Base-by-base conservation (phyloP, 306 rosid species). In the Ormosia semicastrata region DNA sequence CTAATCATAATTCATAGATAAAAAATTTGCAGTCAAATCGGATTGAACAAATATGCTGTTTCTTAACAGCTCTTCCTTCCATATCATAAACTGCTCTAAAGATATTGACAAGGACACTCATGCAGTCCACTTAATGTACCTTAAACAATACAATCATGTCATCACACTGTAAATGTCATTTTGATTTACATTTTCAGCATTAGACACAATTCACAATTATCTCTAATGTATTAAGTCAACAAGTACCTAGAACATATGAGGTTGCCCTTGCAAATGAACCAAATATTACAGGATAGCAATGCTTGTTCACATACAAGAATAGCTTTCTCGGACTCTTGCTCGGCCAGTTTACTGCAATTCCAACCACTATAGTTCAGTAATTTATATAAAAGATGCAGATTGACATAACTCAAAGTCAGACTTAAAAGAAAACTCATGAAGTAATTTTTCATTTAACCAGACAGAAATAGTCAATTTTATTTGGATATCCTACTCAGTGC, bases 181-280 rank as follows among this genome's bases (percentile, higher is more conserved):
- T 36, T 11, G 34, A 39, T 72, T 75, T 66, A 39, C 43, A 60
- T 9, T 43, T 60, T 75, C 39, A 64, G 65, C 73, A 10, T 2
- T 3, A 34, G 64, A 53, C 1, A 54, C 53, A 49, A 65, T 24
- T 15, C 15, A n/a, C 73, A 65, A 18, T 65, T 64, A 64, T 33
- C 41, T 32, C 24, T 36, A 66, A 2, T 8, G 7, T 15, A 34
- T 34, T 4, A 33, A 34, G 30, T 43, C 40, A 65, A 46, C 4
- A 67, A 40, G 37, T 81, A 94, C 98, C 98, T 88, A 3, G 88
- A 84, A 81, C 81, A 87, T 83, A 88, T 82, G 80, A 92, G 89
- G 62, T 46, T 85, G 33, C 94, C 97, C 71, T 87, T 87, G 88
- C 90, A 90, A 66, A 89, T 85, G 89, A 92, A 88, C 94, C 95